These are phyloP conservation scores for Mimosa bimucronata DNA, from an alignment of 306 rosid genomes.

Conservation along the genomic window DNA sequence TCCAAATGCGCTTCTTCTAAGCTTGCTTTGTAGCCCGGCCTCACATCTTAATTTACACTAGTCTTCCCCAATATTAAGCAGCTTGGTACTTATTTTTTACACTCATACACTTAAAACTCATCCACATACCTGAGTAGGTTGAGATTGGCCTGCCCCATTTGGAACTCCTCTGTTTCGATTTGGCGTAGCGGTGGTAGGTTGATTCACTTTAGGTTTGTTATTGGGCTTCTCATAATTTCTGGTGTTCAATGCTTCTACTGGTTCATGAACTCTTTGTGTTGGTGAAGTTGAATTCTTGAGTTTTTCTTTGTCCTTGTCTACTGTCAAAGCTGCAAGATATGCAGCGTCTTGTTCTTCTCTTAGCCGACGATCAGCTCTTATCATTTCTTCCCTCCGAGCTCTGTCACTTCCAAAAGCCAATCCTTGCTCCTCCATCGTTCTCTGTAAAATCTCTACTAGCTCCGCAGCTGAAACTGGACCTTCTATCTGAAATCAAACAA, in stretches of 20 bases:
- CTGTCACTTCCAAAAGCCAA: constrained; percentile 63
- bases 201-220: constrained; percentile 45
- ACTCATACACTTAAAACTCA: too few relatives aligned
- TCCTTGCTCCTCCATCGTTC: constrained; percentile 86
- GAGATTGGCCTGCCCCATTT: constrained; percentile 20
- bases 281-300: background rate
- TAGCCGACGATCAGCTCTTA: constrained; percentile 65
- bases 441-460: constrained; percentile 83
- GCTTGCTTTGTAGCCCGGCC: too few relatives aligned
- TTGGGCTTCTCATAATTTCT: constrained; percentile 48
- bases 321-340: constrained; percentile 65
- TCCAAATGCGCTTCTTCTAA: too few relatives aligned
- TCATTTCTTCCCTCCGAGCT: constrained; percentile 55
- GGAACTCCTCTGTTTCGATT: constrained; percentile 43
- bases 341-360: constrained; percentile 87
- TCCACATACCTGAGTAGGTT: background rate
- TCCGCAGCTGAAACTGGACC: constrained; percentile 79
- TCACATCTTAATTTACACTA: too few relatives aligned
- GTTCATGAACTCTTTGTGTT: constrained; percentile 31
- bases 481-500: constrained; percentile 58
- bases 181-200: constrained; percentile 30
- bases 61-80: too few relatives aligned
- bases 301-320: constrained; percentile 45
- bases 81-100: too few relatives aligned
- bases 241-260: constrained; percentile 41